Evolutionary conservation across 345 rosid genomes (phyloP).

Genomic region (Iberis pinnata): DNA sequence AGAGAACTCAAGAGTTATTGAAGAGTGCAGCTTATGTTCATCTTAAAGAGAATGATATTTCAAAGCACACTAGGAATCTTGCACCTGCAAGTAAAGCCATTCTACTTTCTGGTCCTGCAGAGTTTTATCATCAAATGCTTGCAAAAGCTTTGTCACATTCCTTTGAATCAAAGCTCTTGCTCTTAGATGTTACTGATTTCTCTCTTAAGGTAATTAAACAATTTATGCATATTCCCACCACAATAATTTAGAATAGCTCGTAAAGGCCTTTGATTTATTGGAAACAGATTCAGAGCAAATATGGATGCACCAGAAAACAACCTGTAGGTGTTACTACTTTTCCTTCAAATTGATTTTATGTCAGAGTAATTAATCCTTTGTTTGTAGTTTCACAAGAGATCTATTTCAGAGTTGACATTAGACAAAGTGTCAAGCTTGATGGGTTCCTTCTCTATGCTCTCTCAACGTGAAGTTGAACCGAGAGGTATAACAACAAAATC

Average conservation of each 20-base stretch:
- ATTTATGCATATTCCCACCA: background rate
- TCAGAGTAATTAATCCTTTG: slow-evolving; percentile 9
- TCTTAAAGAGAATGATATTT: slow-evolving; percentile 66
- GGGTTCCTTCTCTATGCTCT: slow-evolving; percentile 56
- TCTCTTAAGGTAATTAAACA: slow-evolving; percentile 55
- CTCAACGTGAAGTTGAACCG: slow-evolving; percentile 44
- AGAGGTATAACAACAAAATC: slow-evolving; percentile 36
- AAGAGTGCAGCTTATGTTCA: slow-evolving; percentile 84
- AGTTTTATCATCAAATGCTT: slow-evolving; percentile 86
- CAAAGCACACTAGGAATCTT: slow-evolving; percentile 83
- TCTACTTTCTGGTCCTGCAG: slow-evolving; percentile 84
- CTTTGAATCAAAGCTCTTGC: slow-evolving; percentile 72
- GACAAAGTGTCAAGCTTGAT: slow-evolving; percentile 67
- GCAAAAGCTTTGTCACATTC: slow-evolving; percentile 82
- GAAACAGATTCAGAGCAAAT: slow-evolving; percentile 82
- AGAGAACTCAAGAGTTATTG: slow-evolving; percentile 55
- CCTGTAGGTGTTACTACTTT: slow-evolving; percentile 43
- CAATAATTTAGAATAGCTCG: background rate
- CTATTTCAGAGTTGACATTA: slow-evolving; percentile 68
- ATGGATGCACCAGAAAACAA: slow-evolving; percentile 61
- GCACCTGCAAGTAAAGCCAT: slow-evolving; percentile 85
- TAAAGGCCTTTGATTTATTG: slow-evolving; percentile 9
- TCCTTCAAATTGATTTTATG: background rate
- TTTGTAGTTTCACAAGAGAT: slow-evolving; percentile 56
- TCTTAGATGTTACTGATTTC: slow-evolving; percentile 70